Evolutionary conservation across 1,284 basidiomycete species (phyloP).

Genomic region (Sporisorium scitamineum): DNA sequence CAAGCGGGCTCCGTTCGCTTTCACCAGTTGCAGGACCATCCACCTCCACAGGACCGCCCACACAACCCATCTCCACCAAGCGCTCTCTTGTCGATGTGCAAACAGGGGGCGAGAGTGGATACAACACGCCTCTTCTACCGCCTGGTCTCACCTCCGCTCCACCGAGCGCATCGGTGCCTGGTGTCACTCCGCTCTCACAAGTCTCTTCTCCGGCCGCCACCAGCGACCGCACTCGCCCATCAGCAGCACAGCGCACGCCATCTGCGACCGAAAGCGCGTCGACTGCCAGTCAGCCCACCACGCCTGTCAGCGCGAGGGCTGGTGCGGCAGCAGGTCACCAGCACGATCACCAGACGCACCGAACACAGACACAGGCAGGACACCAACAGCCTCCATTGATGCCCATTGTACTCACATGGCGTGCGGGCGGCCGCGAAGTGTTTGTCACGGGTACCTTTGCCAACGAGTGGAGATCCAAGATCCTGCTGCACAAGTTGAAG

Average conservation of each 20-base stretch:
- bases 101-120: conserved; percentile 54
- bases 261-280: conserved; percentile 12
- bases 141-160: conserved; percentile 51
- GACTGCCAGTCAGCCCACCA: conserved; percentile 31
- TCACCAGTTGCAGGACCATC: conserved; percentile 35
- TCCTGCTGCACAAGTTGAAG: conserved; percentile 58
- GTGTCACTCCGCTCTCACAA: conserved; percentile 33
- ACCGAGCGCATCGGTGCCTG: conserved; percentile 38
- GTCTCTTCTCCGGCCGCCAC: conserved; percentile 19
- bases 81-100: conserved; percentile 50
- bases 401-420: conserved; percentile 58
- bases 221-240: conserved; percentile 6
- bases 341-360: conserved; percentile 13
- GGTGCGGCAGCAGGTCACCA: conserved; percentile 3
- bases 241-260: conserved; percentile 8
- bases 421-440: conserved; percentile 68
- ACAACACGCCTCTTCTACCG: conserved; percentile 54
- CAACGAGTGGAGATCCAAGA: conserved; percentile 74
- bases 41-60: conserved; percentile 40
- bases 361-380: conserved; percentile 10
- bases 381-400: conserved; percentile 29
- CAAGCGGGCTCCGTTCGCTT: conserved; percentile 32
- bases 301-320: conserved; percentile 27
- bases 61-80: conserved; percentile 25
- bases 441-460: conserved; percentile 75